A percentile compares a stretch with the other conserved stretches of the same genome.
Evolutionary conservation across 495 filamentous ascomycete genomes (phyloP).

Genomic region (Pyronema domesticum): DNA sequence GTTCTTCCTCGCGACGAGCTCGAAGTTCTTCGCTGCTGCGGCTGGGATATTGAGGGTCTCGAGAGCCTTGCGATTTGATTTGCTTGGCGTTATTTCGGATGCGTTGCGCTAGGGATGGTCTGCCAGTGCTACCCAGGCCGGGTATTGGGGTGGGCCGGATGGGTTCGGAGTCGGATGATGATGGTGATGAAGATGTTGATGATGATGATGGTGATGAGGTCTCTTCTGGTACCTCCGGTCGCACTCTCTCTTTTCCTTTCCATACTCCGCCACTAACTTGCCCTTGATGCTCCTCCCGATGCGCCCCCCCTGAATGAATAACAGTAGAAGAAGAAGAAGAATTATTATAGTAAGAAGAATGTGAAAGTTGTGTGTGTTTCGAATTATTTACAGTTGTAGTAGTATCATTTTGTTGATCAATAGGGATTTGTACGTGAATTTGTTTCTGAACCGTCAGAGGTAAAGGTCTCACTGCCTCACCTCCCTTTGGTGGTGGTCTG

Average conservation of each 20-base stretch:
- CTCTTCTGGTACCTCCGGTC: too few species aligned
- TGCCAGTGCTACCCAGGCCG: neutral
- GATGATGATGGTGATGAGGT: neutral
- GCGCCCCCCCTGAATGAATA: neutral
- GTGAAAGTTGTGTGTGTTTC: too few species aligned
- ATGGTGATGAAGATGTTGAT: too few species aligned
- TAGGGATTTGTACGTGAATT: neutral
- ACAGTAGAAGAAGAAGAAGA: neutral
- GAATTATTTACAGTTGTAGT: too few species aligned
- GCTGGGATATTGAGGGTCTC: too few species aligned
- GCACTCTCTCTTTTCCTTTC: constrained; percentile 6
- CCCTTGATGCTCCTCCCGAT: constrained; percentile 7
- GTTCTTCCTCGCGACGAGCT: too few species aligned
- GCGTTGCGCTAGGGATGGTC: neutral
- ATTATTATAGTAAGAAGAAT: too few species aligned
- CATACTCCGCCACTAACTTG: constrained; percentile 9
- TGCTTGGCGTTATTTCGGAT: neutral
- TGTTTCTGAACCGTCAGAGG: neutral
- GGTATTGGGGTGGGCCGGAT: neutral
- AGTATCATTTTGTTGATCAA: too few species aligned
- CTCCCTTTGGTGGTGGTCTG: neutral
- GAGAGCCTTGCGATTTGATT: too few species aligned
- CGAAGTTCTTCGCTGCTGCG: too few species aligned
- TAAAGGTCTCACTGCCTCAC: neutral
- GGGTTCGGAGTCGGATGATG: neutral